Conservation (phyloP, 768 basidiomycete species). For the Kwoniella pini region DNA sequence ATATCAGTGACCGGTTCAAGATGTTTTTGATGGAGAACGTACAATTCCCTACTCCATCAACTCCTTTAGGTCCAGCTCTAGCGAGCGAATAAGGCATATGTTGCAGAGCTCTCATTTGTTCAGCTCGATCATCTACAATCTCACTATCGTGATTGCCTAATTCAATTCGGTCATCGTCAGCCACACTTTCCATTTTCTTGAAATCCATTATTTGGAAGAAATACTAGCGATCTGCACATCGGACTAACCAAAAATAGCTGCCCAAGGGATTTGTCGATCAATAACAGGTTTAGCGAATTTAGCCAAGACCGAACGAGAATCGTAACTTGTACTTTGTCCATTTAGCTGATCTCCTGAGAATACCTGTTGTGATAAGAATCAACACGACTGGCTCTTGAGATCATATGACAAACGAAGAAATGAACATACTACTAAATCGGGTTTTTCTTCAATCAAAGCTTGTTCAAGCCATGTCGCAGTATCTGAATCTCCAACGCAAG, state of each 20-base stretch:
- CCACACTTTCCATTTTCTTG: too few species aligned
- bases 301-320: constrained; percentile 78
- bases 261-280: constrained; percentile 79
- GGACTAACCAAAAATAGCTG: constrained; percentile 71
- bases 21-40: too few species aligned
- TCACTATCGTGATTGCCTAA: constrained; percentile 75
- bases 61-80: constrained; percentile 73
- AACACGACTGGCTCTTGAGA: too few species aligned
- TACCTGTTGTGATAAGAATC: too few species aligned
- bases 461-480: constrained; percentile 71
- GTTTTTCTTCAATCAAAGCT: constrained; percentile 76
- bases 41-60: constrained; percentile 88
- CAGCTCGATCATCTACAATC: constrained; percentile 58
- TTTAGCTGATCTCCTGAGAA: constrained; percentile 87
- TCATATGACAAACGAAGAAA: not conserved
- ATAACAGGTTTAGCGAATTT: constrained; percentile 82
- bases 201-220: too few species aligned
- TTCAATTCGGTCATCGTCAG: not conserved
- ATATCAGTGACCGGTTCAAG: not conserved
- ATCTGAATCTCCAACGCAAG: constrained; percentile 72
- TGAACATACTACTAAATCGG: constrained; percentile 70
- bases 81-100: constrained; percentile 82
- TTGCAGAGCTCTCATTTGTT: constrained; percentile 69
- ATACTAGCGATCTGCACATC: not conserved
- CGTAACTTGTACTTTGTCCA: constrained; percentile 87